Base-by-base conservation (phyloP, 306 rosid genomes). In the Cucumis cinereus region DNA sequence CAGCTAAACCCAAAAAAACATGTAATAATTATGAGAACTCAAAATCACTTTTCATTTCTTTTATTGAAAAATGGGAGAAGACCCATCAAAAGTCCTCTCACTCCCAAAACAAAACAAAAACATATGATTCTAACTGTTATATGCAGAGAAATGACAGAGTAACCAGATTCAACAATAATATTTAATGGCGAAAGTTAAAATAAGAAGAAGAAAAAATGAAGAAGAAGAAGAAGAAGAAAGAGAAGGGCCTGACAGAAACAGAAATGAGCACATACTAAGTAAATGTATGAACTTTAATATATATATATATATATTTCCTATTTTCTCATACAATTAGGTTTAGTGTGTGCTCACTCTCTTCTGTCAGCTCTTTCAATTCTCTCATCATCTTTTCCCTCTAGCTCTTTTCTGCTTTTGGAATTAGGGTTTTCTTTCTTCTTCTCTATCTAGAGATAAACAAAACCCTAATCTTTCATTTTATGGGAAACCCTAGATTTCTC, bases 301-400 rank as follows among this genome's bases (percentile, higher is more conserved):
- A n/a, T n/a, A n/a, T n/a, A n/a, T n/a, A n/a, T n/a, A n/a, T n/a
- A n/a, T n/a, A n/a, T n/a, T n/a, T n/a, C n/a, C n/a, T n/a, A n/a
- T 56, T 57, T 58, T 26, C 24, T 26, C 54, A 57, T 12, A 38
- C 63, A 56, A 55, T 76, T 58, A 36, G 54, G 10, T 22, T 22
- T 3, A 26, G 64, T 14, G 26, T 76, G 79, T 76, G 79, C 79
- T 76, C 79, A 76, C 79, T 76, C 79, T 76, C 79, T 76, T 76
- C 79, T 76, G 79, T 76, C 79, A 76, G 24, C 63, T 50, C 45
- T 43, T 38, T 56, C 28, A 56, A 56, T 56, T 22, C 33, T 50
- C 24, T 49, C 47, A 1, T 24, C n/a, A 9, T 50, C 77, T 73
- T 23, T 38, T n/a, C 4, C 24, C 76, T 45, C 54, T 68, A 4